phyloP scores from a whole-genome alignment of 2,329 filamentous ascomycete genomes.

The Rhinocladiella similis region DNA sequence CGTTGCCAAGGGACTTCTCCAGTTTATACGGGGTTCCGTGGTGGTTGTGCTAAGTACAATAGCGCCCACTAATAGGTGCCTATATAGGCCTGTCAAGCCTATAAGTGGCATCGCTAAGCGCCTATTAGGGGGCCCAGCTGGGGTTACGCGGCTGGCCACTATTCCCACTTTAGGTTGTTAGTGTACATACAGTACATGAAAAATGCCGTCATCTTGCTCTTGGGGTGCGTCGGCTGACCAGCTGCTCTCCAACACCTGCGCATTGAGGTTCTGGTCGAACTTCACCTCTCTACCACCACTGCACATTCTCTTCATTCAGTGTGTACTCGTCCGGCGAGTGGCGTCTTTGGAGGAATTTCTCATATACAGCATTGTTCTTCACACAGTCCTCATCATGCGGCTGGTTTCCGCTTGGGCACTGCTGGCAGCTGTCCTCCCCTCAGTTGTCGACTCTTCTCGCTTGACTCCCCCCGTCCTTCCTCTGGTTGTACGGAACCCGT shows the following conservation, averaged over 20 bases:
- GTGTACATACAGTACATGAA: not conserved
- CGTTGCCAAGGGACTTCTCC: not conserved
- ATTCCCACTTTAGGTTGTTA: not conserved
- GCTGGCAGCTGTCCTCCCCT: conserved; percentile 19
- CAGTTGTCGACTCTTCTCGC: conserved; percentile 21
- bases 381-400: conserved; percentile 23
- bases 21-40: not conserved
- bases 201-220: conserved; percentile 13
- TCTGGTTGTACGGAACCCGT: conserved; percentile 72
- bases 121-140: not conserved
- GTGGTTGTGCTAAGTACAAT: too few species aligned
- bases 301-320: not conserved
- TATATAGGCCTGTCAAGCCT: too few species aligned
- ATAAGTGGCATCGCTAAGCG: not conserved
- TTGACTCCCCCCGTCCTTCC: conserved; percentile 64
- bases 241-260: conserved; percentile 4
- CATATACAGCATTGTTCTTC: not conserved
- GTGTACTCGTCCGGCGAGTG: too few species aligned
- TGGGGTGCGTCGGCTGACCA: conserved; percentile 17
- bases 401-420: conserved; percentile 27
- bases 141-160: too few species aligned
- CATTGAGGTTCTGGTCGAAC: not conserved
- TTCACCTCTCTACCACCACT: not conserved
- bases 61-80: too few species aligned
- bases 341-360: too few species aligned